Conservation (phyloP, 306 rosid genomes). For the Senna siamea region DNA sequence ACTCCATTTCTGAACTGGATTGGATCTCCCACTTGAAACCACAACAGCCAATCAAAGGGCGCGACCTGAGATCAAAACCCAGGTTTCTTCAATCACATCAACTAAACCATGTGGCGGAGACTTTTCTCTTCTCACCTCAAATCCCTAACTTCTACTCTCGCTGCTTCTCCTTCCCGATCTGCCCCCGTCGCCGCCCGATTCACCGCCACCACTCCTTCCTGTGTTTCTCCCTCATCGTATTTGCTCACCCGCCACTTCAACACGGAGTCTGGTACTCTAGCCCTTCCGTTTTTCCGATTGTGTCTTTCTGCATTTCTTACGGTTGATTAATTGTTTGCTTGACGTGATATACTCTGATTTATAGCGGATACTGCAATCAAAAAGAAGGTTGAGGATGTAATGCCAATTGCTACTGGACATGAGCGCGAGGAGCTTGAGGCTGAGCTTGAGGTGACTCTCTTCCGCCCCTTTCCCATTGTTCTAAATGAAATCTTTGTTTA, state of each 20-base stretch:
- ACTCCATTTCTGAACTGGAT: background rate
- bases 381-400: constrained; percentile 79
- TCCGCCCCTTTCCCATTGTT: background rate
- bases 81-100: constrained; percentile 2
- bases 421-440: constrained; percentile 97
- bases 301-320: background rate
- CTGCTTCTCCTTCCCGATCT: constrained; percentile 54
- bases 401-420: constrained; percentile 95
- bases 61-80: constrained; percentile 4
- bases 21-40: background rate
- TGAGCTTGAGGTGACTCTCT: constrained; percentile 56
- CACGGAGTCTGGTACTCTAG: constrained; percentile 48
- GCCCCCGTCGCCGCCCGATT: constrained; percentile 34
- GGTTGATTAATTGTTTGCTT: background rate
- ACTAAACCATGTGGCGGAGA: constrained; percentile 98
- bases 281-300: background rate
- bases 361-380: constrained; percentile 45
- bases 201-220: constrained; percentile 30
- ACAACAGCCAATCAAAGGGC: too few species aligned
- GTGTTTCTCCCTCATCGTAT: constrained; percentile 20
- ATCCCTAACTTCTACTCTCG: constrained; percentile 51
- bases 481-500: background rate
- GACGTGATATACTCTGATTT: background rate
- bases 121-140: constrained; percentile 70
- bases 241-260: constrained; percentile 43